phyloP scores from a whole-genome alignment of 176 grass and related monocot genomes.

The Hordeum marinum region DNA sequence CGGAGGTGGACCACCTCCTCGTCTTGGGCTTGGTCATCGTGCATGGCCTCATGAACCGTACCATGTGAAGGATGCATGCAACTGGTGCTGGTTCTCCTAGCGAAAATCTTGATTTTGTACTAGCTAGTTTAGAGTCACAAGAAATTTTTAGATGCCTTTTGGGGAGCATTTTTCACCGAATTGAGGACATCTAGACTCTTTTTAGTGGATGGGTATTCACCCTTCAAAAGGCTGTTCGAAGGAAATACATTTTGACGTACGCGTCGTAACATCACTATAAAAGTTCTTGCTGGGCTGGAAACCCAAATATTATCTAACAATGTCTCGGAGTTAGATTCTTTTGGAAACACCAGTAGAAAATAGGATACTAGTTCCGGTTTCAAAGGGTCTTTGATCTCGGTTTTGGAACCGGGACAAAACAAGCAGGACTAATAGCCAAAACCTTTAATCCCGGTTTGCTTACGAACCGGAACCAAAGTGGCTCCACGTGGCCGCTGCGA shows the following conservation, averaged over 20 bases:
- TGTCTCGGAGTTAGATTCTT: too few species aligned
- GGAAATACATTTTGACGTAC: not conserved
- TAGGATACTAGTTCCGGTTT: too few species aligned
- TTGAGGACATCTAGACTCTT: not conserved
- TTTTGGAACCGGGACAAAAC: too few species aligned
- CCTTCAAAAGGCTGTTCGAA: not conserved
- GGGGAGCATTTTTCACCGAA: not conserved
- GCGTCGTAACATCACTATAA: too few species aligned
- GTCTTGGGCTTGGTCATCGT: slow-evolving; percentile 54
- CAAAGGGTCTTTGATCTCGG: too few species aligned
- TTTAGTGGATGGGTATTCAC: not conserved
- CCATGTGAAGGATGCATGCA: slow-evolving; percentile 2
- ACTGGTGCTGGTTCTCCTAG: not conserved
- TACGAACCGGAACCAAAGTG: too few species aligned
- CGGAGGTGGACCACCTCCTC: slow-evolving; percentile 37
- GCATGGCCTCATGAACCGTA: slow-evolving; percentile 49
- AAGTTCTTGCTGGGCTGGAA: too few species aligned
- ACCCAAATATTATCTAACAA: too few species aligned
- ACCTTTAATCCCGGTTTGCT: too few species aligned
- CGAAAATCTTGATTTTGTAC: not conserved
- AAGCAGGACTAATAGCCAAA: too few species aligned
- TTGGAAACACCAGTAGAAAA: too few species aligned
- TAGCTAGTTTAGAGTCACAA: not conserved
- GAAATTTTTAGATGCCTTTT: not conserved
- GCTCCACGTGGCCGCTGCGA: too few species aligned